Base-by-base conservation (phyloP, 169 alveolate species). In the Plasmodium reichenowi region DNA sequence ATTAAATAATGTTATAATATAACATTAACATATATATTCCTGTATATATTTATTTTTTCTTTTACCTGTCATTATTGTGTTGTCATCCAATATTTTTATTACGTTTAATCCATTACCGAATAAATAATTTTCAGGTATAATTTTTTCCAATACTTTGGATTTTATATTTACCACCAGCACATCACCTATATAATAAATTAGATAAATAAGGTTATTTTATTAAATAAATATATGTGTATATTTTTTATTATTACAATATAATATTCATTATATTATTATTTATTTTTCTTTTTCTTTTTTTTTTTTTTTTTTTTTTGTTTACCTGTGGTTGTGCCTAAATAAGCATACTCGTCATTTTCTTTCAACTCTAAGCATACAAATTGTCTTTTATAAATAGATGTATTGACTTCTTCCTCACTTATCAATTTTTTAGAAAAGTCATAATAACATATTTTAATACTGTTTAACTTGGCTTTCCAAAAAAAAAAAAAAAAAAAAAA, bases 31-130 rank as follows among this genome's bases (percentile, higher is more conserved):
- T 54, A 7, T 13, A 32, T n/a, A 32, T 29, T 1, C 22, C 15
- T 22, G 10, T 24, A 20, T 64, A 48, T 9, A 17, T 4, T 58
- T 47, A 0, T 10, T 67, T 80, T 58, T 47, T 24, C 10, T 43
- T 56, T 29, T 17, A 83, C 91, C 91, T 45, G 91, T 83, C 62
- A 83, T 52, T 38, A 83, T 68, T 4, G 91, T 83, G 22, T 67
- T 45, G 58, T 83, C 91, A 26, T 47, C 76, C 43, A 83, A 38
- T 20, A 58, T 68, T 48, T 83, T 83, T 29, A 83, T 75, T 32
- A 83, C 91, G 29, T 83, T 83, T 52, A 83, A 68, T 45, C 91
- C 91, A 66, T 83, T 83, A 60, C 91, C 56, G 72, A 83, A 83
- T n/a, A 83, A 52, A 48, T 83, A 83, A 56, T 38, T 50, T 66